Evolutionary conservation across 257 asterid genomes (phyloP).

Genomic region (Salvia miltiorrhiza): DNA sequence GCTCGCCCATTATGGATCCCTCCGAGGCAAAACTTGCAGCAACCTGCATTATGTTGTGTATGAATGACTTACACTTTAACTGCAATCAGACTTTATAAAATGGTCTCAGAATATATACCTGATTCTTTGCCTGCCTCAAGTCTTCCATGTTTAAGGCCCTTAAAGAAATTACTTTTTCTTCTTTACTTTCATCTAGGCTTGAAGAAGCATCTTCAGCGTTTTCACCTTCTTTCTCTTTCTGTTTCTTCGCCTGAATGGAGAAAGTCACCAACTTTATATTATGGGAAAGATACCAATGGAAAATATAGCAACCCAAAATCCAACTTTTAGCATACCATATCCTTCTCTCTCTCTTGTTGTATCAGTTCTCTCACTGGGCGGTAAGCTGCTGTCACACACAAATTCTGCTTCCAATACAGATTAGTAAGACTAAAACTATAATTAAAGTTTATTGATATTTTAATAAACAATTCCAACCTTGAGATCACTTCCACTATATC

Average conservation of each 20-base stretch:
- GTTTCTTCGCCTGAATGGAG: conserved; percentile 50
- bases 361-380: conserved; percentile 88
- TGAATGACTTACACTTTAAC: background rate
- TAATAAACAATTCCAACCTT: conserved; percentile 53
- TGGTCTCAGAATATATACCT: too few species aligned
- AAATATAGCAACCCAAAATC: conserved; percentile 15
- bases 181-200: conserved; percentile 41
- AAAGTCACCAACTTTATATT: conserved; percentile 3
- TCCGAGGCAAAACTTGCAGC: conserved; percentile 94
- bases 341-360: conserved; percentile 69
- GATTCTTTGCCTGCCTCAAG: conserved; percentile 86
- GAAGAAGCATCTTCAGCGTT: conserved; percentile 43
- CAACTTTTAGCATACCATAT: conserved; percentile 42
- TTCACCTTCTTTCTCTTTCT: conserved; percentile 36
- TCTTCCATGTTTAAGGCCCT: conserved; percentile 91
- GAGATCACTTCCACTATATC: conserved; percentile 96
- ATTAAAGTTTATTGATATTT: background rate
- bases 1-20: conserved; percentile 87
- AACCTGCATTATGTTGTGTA: conserved; percentile 43
- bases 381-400: conserved; percentile 90
- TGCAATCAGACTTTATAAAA: background rate
- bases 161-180: conserved; percentile 56
- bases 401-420: conserved; percentile 55
- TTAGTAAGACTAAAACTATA: conserved; percentile 22
- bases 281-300: background rate